Evolutionary conservation across 805 yeast species (phyloP), one percentile per base, ranked within the genome.

Genomic region (Grigorovia jiainica): DNA sequence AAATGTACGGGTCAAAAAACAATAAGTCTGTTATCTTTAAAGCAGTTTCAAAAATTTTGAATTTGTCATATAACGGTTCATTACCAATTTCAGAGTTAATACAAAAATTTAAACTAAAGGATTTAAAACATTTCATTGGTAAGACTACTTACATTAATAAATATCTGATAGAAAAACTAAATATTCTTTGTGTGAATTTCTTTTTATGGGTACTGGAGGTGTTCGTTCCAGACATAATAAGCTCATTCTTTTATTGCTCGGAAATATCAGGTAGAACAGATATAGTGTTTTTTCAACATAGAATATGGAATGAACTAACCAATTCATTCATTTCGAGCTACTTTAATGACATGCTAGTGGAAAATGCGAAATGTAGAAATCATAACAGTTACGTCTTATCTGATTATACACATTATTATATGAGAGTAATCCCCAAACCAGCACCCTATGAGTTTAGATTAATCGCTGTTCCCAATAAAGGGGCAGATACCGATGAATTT

Each of bases 211-310:
- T 82, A 2, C 72, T 82, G 33, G 47, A 59, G 0, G 32, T 29
- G 0, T 68, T 78, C 39, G 47, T 84, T 1, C 62, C 71, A 7
- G 67, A 63, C 15, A 45, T 83, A 1, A 49, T 84, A 0, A 58
- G 65, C 0, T 58, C 72, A 0, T 76, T 74, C 51, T 87, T 86
- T 64, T 79, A 83, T 53, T 78, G 81, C 5, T 79, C 92, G 0
- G 82, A 79, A 38, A 58, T 66, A 1, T 71, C 75, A 8, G 66
- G 68, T 0, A 54, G 65, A 0, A 60, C 55, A 8, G 60, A 61
- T 4, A 44, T 75, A 0, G 41, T 67, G 0, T 84, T 66, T 53
- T 84, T 73, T 51, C 68, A 79, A 15, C 87, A 78, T 41, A 66
- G 62, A 19, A 58, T 65, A 1, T 87, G 95, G 95, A 53, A 49